Evolutionary conservation across 2,329 filamentous ascomycete species (phyloP).

Genomic region (Fusarium papillatum): DNA sequence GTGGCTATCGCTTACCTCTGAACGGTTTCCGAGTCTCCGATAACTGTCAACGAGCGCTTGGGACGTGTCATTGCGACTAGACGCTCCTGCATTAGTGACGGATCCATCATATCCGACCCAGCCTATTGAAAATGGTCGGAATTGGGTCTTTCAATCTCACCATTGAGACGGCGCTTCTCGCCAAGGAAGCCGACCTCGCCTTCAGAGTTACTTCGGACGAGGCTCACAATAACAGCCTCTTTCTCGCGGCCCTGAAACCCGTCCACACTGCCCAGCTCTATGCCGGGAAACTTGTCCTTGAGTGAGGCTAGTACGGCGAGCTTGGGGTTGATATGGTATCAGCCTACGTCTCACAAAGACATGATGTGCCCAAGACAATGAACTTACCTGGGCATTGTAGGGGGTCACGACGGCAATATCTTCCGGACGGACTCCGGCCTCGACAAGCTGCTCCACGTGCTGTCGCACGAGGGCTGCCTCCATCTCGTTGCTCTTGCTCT

Average conservation of each 20-base stretch:
- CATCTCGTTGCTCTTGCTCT: conserved; percentile 92
- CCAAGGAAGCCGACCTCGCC: conserved; percentile 93
- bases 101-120: conserved; percentile 11
- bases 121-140: conserved; percentile 7
- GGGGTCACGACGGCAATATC: conserved; percentile 96
- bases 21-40: conserved; percentile 96
- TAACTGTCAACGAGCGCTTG: conserved; percentile 88
- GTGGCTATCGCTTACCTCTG: conserved; percentile 74
- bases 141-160: conserved; percentile 63
- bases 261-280: conserved; percentile 97
- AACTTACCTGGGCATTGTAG: conserved; percentile 88
- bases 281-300: conserved; percentile 84
- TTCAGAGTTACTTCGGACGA: conserved; percentile 92
- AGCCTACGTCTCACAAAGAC: conserved; percentile 16
- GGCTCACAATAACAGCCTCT: conserved; percentile 91
- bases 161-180: conserved; percentile 93
- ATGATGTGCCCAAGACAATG: conserved; percentile 10
- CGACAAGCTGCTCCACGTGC: conserved; percentile 83
- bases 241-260: conserved; percentile 98
- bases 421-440: conserved; percentile 82
- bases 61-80: conserved; percentile 99
- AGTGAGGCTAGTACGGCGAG: conserved; percentile 84
- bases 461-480: conserved; percentile 85
- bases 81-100: conserved; percentile 50
- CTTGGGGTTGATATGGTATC: conserved; percentile 56